Conservation (phyloP, 2,329 filamentous ascomycete species). For the Tolypocladium nubicola region DNA sequence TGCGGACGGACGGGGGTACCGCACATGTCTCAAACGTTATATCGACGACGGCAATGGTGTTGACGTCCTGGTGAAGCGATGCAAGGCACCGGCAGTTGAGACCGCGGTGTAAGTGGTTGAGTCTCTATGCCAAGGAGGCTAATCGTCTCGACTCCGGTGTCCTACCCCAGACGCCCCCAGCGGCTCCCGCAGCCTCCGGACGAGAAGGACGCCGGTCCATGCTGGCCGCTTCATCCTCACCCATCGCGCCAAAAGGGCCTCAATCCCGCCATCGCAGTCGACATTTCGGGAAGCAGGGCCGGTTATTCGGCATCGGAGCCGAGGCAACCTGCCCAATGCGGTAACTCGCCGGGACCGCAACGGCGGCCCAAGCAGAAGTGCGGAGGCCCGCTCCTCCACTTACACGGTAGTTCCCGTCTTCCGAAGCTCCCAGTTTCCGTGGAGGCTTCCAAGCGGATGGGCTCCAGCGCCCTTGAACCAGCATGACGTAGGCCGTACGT, state of each 20-base stretch:
- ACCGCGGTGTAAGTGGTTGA: not conserved
- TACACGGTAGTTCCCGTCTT: not conserved
- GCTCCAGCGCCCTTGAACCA: conserved; percentile 38
- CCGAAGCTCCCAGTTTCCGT: conserved; percentile 11
- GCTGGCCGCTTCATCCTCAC: not conserved
- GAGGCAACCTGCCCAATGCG: not conserved
- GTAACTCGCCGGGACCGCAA: not conserved
- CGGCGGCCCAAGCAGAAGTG: not conserved
- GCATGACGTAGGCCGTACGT: not conserved
- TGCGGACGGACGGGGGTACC: not conserved
- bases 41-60: not conserved
- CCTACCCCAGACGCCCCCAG: not conserved
- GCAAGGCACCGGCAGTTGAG: not conserved
- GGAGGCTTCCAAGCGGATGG: conserved; percentile 36
- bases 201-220: not conserved
- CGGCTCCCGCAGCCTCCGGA: not conserved
- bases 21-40: too few species aligned
- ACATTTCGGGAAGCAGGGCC: not conserved
- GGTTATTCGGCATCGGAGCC: not conserved
- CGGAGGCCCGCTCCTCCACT: not conserved
- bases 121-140: too few species aligned
- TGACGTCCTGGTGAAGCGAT: not conserved
- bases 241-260: not conserved
- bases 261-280: not conserved
- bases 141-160: not conserved